Base-by-base conservation (phyloP, 495 filamentous ascomycete genomes). In the Hyaloscypha bicolor region DNA sequence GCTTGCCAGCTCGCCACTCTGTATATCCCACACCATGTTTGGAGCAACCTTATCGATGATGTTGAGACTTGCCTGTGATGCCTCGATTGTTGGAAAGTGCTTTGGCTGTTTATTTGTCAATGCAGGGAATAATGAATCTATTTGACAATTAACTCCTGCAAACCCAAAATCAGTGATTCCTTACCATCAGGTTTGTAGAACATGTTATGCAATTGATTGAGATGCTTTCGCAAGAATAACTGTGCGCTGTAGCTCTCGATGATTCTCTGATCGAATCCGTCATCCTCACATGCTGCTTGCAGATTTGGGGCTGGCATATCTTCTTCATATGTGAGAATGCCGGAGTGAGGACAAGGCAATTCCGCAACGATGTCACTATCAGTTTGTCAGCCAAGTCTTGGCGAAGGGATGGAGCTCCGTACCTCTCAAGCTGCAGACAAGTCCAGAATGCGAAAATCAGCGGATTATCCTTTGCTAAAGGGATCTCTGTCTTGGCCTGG, bases 381-480 rank as follows among this genome's bases (percentile, higher is more conserved):
- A 64, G 53, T 12, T 12, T 14, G 60, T 68, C 29, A 67, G 67
- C 55, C 57, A 66, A 60, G 70, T 60, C 9, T 6, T 33, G 31
- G 59, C 60, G 32, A 5, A n/a, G 21, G 31, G 21, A 12, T 33
- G 32, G 48, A 12, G 51, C 9, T 77, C 4, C 42, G 66, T 77
- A 94, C 91, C 91, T 97, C 79, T 99, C 95, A 25, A 98, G 82
- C 70, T 97, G 95, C 70, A 97, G 79, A 74, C 92, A 96, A 9
- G 94, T 95, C 94, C 94, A 99, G 71, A 92, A 97, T 8, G 93
- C 92, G 69, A 95, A 89, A 39, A 90, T 81, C 59, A 91, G 81
- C 51, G 90, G 81, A 62, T 86, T 86, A 70, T 86, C 83, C 51
- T 66, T 73, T 16, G 63, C 51, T 11, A 29, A 66, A n/a, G 59